Percentiles rank a stretch among this genome's conserved stretches.
Conservation (phyloP, 2,329 filamentous ascomycete species). For the Biscogniauxia marginata region DNA sequence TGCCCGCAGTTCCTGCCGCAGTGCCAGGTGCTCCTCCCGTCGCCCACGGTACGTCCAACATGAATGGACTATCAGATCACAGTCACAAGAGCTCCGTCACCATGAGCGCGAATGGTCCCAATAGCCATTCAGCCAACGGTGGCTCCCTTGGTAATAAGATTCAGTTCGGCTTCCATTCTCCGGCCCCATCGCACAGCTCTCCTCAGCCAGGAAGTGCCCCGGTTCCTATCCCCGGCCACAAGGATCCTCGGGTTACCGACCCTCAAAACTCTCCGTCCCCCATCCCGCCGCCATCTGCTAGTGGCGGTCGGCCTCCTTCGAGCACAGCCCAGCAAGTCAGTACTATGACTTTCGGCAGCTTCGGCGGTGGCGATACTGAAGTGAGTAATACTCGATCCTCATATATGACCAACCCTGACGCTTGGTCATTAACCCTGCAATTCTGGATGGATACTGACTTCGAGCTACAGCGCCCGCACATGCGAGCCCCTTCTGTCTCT, state of each 20-base stretch:
- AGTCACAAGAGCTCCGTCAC: slow-evolving; percentile 85
- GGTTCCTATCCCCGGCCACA: slow-evolving; percentile 58
- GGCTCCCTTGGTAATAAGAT: slow-evolving; percentile 64
- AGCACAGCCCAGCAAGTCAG: slow-evolving; percentile 60
- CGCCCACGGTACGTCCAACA: slow-evolving; percentile 59
- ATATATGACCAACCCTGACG: slow-evolving; percentile 6
- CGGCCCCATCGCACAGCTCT: slow-evolving; percentile 64
- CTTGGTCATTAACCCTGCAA: slow-evolving; percentile 21
- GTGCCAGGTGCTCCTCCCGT: slow-evolving; percentile 64
- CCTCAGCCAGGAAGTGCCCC: slow-evolving; percentile 59
- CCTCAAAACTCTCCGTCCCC: slow-evolving; percentile 88
- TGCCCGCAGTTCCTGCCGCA: slow-evolving; percentile 64
- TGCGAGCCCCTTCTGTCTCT: slow-evolving; percentile 64
- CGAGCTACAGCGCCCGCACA: slow-evolving; percentile 55
- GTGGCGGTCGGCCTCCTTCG: slow-evolving; percentile 82
- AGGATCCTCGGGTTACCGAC: slow-evolving; percentile 74
- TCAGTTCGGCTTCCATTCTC: slow-evolving; percentile 79
- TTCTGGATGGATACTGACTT: slow-evolving; percentile 23
- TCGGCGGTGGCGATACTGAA: slow-evolving; percentile 74
- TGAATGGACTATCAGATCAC: slow-evolving; percentile 72
- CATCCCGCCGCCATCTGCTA: slow-evolving; percentile 82
- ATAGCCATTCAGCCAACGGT: slow-evolving; percentile 75
- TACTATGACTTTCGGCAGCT: slow-evolving; percentile 80
- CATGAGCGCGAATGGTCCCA: slow-evolving; percentile 80
- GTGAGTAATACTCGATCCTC: slow-evolving; percentile 51